Evolutionary conservation across 805 yeast genomes (phyloP), one percentile per base, ranked within the genome.

Genomic region (Saccharomycopsis synnaedendra): DNA sequence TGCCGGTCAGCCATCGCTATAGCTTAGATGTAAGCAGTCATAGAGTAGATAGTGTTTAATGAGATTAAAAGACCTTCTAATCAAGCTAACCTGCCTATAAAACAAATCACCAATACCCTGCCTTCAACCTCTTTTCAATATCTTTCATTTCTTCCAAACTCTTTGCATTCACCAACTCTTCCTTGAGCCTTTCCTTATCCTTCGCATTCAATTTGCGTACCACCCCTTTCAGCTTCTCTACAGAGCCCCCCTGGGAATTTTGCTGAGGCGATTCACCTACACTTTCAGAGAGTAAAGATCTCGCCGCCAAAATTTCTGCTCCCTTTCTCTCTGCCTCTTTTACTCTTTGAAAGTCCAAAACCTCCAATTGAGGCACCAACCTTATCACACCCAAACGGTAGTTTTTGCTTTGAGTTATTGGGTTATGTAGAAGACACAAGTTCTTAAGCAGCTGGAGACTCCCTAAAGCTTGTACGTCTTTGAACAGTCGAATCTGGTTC

Each of bases 91-190:
- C 19, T 19, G 19, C 19, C 19, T 19, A 2, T 19, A 19, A 19
- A 19, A 43, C 6, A 29, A 35, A 31, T 48, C 48, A 60, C 34
- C 61, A 32, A 47, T 63, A 63, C 3, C 70, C 78, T 34, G 60
- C 64, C 47, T 63, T 62, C 41, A 83, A 64, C 27, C 75, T n/a
- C 36, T 34, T 34, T 59, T 86, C 94, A 29, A 88, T 74, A 44
- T 76, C 65, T 49, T 80, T 84, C 5, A 88, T 84, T 53, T 89
- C 96, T 4, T 74, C 84, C 49, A 89, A 59, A 45, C 80, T 77
- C 3, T 78, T 71, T 1, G 96, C 95, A 33, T 64, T 66, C 45
- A 71, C 69, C 48, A 89, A 66, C 53, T 76, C 72, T 39, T 67
- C 58, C 52, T 79, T 69, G 43, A 89, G 62, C 42, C 64, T 63